phyloP scores from a whole-genome alignment of 2,329 filamentous ascomycete genomes.

The Talaromyces sp. region DNA sequence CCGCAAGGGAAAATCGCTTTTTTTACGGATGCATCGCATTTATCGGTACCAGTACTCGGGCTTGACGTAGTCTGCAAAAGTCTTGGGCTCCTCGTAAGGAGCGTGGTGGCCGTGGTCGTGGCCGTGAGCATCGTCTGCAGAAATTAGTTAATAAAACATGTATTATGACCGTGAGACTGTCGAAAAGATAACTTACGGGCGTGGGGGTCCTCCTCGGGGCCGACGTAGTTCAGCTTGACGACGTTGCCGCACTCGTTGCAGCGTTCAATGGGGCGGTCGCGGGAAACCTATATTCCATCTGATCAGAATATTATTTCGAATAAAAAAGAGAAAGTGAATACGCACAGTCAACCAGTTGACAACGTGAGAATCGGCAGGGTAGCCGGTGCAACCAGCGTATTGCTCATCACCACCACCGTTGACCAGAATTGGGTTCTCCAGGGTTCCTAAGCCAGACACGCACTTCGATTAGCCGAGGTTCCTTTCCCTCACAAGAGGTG shows the following conservation, averaged over 20 bases:
- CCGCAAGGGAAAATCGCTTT: neutral
- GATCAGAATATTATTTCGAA: neutral
- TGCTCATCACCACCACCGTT: constrained; percentile 93
- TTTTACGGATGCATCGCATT: constrained; percentile 16
- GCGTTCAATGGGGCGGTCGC: constrained; percentile 85
- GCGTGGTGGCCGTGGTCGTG: constrained; percentile 36
- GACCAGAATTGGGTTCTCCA: constrained; percentile 85
- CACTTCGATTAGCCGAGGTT: neutral
- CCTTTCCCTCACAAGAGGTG: neutral
- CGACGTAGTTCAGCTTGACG: constrained; percentile 97
- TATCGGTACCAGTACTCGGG: constrained; percentile 80
- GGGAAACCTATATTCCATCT: constrained; percentile 60
- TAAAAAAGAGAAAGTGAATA: neutral
- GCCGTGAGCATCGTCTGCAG: constrained; percentile 12
- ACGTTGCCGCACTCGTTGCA: constrained; percentile 95
- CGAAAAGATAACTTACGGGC: constrained; percentile 41
- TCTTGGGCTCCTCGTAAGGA: constrained; percentile 76
- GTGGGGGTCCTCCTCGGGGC: constrained; percentile 67
- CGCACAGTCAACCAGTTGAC: constrained; percentile 87
- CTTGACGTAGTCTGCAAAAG: constrained; percentile 92
- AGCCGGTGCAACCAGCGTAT: constrained; percentile 93
- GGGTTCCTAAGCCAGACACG: constrained; percentile 57
- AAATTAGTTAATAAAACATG: neutral
- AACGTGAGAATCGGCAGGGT: constrained; percentile 83
- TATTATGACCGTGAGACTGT: neutral